Percentiles rank a stretch among this genome's conserved stretches.
Conservation (phyloP, 2,329 filamentous ascomycete genomes). For the Penicillium decumbens region DNA sequence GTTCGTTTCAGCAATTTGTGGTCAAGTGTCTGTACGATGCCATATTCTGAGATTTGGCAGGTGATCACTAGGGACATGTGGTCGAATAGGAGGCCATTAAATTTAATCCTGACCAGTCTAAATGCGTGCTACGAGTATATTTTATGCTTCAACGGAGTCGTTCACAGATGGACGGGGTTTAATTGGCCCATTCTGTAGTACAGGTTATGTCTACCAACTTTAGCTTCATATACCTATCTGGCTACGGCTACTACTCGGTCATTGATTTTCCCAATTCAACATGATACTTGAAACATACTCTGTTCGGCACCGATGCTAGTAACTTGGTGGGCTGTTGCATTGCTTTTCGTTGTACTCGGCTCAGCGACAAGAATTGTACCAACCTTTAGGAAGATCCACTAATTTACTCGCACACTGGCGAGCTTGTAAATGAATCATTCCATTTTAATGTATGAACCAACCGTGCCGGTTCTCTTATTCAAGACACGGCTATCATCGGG, state of each 20-base stretch:
- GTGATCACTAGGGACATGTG: too few species aligned
- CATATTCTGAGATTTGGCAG: too few species aligned
- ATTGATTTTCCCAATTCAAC: background rate
- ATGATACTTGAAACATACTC: background rate
- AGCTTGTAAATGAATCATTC: background rate
- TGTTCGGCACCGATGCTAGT: background rate
- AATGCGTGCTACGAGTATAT: too few species aligned
- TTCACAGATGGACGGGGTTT: background rate
- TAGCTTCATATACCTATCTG: background rate
- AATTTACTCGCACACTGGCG: background rate
- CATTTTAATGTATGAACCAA: background rate
- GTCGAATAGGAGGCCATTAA: too few species aligned
- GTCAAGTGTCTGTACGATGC: too few species aligned
- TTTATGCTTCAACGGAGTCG: too few species aligned
- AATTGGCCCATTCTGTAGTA: background rate
- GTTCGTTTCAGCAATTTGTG: background rate
- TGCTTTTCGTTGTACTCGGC: background rate
- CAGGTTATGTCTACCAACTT: background rate
- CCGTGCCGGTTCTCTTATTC: background rate
- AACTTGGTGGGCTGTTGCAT: background rate
- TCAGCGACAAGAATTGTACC: background rate
- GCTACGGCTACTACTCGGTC: background rate
- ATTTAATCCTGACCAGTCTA: too few species aligned
- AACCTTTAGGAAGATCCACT: background rate
- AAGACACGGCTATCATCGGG: constrained; percentile 14